Base-by-base conservation (phyloP, 164 flowering plant species). In the Stephania cephalantha region DNA sequence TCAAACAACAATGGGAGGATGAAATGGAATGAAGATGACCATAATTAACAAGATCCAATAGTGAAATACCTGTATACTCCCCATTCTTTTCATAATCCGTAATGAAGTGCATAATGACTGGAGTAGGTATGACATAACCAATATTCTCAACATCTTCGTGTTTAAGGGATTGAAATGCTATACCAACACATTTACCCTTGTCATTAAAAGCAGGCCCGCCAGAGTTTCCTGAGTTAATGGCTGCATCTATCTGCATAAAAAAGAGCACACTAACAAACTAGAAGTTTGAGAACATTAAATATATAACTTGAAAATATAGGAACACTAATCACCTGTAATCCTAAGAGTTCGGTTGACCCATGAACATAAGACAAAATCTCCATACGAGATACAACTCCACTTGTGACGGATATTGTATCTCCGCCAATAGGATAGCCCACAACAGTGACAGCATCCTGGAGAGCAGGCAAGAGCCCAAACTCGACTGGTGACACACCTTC, bases 351-450 rank as follows among this genome's bases (percentile, higher is more conserved):
- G 45, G 98, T 92, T 6, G 97, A 92, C 61, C 98, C 99, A 84
- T 96, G 97, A 55, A 88, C 93, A 85, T 96, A 96, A 65, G 99
- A 92, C 72, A 96, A 84, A 71, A 96, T 96, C 87, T 96, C 99
- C 81, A 96, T 96, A 20, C 99, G 91, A 7, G 99, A 96, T 8
- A 96, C 98, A 79, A 96, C 99, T 68, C 99, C 99, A 81, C 99
- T 96, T 10, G 99, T 96, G 68, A 96, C 99, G 78, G 99, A 96
- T 74, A 96, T 94, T 7, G 99, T 96, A 80, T 96, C 99, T 55
- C 98, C 99, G 42, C 99, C 99, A 78, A 96, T 94, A 18, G 99
- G 99, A 68, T 96, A 96, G 45, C 99, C 99, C 55, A 96, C 98
- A 80, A 96, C 99, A 48, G 98, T 94, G 22, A 96, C 99, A 61